Evolutionary conservation across 73 alveolate species (phyloP), one percentile per base, ranked within the genome.

Genomic region (Stentor roeselii): DNA sequence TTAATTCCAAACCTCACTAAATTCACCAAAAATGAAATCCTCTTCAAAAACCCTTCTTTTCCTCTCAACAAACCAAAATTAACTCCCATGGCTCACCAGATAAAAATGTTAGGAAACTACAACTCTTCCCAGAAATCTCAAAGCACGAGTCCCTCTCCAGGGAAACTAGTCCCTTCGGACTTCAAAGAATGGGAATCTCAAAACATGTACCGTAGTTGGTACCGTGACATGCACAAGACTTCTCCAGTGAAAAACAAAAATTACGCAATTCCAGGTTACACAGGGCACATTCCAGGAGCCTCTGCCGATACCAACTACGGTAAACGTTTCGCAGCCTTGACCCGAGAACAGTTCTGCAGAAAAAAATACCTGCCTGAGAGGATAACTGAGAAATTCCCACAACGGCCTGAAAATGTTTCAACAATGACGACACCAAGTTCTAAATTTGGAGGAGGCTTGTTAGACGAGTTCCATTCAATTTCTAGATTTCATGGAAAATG

Each of bases 371-470:
- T 39, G 14, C 42, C 42, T 40, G 36, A 31, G 14, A 32, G 67
- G 3, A 2, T 31, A 76, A 76, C 60, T 37, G 74, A 15, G 39
- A 34, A 31, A 21, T 39, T 76, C 74, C 84, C 80, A 21, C n/a
- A 67, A 21, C 80, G 80, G n/a, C 80, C 80, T n/a, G 21, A n/a
- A 50, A 50, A 21, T 21, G 21, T 50, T 50, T 67, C 80, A 27
- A 36, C 80, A 30, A 34, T 67, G 42, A 34, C 21, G 21, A n/a
- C 27, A 67, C 32, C 6, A 35, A 31, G 39, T 35, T 78, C 82
- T 21, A 76, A 76, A 35, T 76, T 76, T 76, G 84, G 84, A 21
- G 84, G 84, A n/a, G 84, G 84, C 74, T 67, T 76, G 32, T 34
- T 15, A 2, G 84, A 76, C 6, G 84, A 76, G 39, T 76, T 21